Conservation (phyloP, 768 basidiomycete species). For the Thelephora ganbajun region DNA sequence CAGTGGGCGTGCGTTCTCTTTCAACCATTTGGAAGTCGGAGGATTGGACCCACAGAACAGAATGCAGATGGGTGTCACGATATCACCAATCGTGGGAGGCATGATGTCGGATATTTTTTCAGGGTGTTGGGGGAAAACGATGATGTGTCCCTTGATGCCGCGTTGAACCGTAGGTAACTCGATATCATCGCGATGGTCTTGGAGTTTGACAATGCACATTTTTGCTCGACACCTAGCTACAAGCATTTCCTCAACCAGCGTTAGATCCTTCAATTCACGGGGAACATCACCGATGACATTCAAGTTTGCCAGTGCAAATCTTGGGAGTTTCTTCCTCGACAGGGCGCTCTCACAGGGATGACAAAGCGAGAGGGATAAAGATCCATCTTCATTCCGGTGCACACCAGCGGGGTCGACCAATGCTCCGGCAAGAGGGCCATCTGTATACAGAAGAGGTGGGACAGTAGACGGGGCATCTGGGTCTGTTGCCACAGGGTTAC, state of each 20-base stretch:
- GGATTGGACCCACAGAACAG: slow-evolving; percentile 23
- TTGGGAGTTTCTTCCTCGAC: too few relatives aligned
- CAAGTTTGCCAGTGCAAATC: too few relatives aligned
- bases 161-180: slow-evolving; percentile 13
- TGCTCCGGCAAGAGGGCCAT: too few relatives aligned
- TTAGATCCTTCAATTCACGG: background rate
- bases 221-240: background rate
- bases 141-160: slow-evolving; percentile 24
- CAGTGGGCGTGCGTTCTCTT: slow-evolving; percentile 21
- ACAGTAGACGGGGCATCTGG: too few relatives aligned
- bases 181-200: background rate
- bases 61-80: slow-evolving; percentile 23
- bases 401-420: too few relatives aligned
- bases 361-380: too few relatives aligned
- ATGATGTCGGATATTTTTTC: slow-evolving; percentile 15
- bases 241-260: background rate
- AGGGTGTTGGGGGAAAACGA: slow-evolving; percentile 26
- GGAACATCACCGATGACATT: too few relatives aligned
- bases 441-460: too few relatives aligned
- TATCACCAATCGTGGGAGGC: slow-evolving; percentile 23
- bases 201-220: background rate
- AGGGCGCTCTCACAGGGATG: too few relatives aligned
- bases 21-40: slow-evolving; percentile 18
- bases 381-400: too few relatives aligned
- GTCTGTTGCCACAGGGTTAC: too few relatives aligned